Conservation (phyloP, 495 filamentous ascomycete species). For the Penicillium flavigenum region DNA sequence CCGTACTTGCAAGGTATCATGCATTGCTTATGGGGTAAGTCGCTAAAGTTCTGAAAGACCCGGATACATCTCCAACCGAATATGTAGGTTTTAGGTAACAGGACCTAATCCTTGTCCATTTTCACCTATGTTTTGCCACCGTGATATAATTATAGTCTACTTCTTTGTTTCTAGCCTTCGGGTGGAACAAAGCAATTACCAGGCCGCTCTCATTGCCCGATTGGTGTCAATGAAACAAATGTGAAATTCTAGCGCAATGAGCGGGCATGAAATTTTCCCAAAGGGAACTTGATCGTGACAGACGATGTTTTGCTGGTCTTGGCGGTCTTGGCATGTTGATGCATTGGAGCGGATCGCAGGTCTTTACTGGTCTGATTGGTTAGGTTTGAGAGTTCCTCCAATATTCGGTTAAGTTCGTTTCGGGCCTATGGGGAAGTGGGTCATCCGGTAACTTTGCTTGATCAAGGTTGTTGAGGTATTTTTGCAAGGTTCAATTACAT, state of each 20-base stretch:
- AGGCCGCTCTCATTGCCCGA: not conserved
- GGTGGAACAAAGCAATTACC: not conserved
- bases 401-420: not conserved
- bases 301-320: slow-evolving; percentile 7
- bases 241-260: not conserved
- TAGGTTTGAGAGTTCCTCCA: slow-evolving; percentile 15
- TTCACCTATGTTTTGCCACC: not conserved
- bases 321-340: slow-evolving; percentile 13
- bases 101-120: not conserved
- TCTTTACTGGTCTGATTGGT: slow-evolving; percentile 10
- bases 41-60: no score
- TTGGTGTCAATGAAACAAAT: not conserved
- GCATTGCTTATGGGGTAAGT: not conserved
- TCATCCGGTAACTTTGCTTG: not conserved
- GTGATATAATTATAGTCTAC: not conserved
- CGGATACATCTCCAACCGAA: not conserved
- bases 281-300: not conserved
- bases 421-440: not conserved
- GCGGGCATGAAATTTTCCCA: not conserved
- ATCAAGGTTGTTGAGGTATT: not conserved
- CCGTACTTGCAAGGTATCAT: not conserved
- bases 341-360: not conserved
- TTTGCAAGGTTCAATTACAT: not conserved
- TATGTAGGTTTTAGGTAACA: not conserved
- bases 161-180: not conserved